These are phyloP conservation scores for Xylariaceae sp. DNA, from an alignment of 2,329 filamentous ascomycete genomes.

Conservation along the genomic window DNA sequence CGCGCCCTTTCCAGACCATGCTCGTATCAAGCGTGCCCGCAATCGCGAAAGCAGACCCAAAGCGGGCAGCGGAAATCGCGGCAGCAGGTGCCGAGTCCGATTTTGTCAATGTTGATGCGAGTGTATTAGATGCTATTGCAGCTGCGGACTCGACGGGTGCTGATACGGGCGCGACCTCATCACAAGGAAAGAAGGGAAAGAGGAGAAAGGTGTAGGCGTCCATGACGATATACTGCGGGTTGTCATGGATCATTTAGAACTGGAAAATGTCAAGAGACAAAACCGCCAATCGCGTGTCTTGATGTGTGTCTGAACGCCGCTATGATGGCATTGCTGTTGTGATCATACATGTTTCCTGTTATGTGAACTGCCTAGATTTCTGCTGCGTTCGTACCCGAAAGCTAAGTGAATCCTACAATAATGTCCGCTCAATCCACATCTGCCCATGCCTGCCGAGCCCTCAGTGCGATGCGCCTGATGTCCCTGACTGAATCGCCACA, in stretches of 20 bases:
- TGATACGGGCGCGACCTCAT: conserved; percentile 13
- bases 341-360: no score
- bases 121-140: conserved; percentile 42
- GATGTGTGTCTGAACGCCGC: no score
- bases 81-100: conserved; percentile 12
- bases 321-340: no score
- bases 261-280: neutral
- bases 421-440: conserved; percentile 22
- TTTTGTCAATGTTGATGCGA: conserved; percentile 36
- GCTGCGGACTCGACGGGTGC: conserved; percentile 22
- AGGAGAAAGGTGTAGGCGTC: conserved; percentile 27
- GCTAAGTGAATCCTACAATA: no score
- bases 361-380: no score
- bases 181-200: conserved; percentile 25
- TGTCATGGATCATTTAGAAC: conserved; percentile 1
- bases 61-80: conserved; percentile 38
- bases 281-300: neutral
- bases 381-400: no score
- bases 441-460: conserved; percentile 46
- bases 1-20: conserved; percentile 73
- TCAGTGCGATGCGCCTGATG: conserved; percentile 45
- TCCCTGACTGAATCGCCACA: conserved; percentile 52
- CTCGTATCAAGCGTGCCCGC: conserved; percentile 63
- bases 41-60: conserved; percentile 63
- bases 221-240: neutral